These are phyloP conservation scores for Scenedesmus sp. DNA, from an alignment of 163 green algal species.

Conservation along the genomic window DNA sequence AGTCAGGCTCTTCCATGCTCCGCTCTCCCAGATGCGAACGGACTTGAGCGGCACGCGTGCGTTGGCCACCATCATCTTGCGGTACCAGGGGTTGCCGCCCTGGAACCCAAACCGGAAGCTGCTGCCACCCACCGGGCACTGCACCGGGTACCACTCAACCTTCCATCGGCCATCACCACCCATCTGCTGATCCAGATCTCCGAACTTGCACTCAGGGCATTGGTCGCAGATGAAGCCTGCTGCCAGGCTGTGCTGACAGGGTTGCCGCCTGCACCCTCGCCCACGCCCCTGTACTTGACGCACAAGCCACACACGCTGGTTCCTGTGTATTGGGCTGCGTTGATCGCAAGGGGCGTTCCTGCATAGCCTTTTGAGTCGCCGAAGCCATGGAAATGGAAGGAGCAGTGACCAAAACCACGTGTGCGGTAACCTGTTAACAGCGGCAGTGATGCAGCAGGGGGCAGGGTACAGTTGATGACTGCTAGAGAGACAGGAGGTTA, in stretches of 20 bases:
- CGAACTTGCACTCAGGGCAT: slow-evolving; percentile 53
- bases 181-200: slow-evolving; percentile 53
- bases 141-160: slow-evolving; percentile 50
- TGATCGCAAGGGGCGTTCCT: slow-evolving; percentile 51
- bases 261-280: slow-evolving; percentile 33
- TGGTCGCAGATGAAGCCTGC: slow-evolving; percentile 55
- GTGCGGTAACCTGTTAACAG: slow-evolving; percentile 35
- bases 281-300: slow-evolving; percentile 43
- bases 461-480: neutral
- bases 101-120: slow-evolving; percentile 52
- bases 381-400: slow-evolving; percentile 53
- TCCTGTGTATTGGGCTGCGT: slow-evolving; percentile 48
- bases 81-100: slow-evolving; percentile 54
- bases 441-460: neutral
- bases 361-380: slow-evolving; percentile 41
- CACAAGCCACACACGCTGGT: slow-evolving; percentile 47
- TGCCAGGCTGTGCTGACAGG: slow-evolving; percentile 45
- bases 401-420: slow-evolving; percentile 54
- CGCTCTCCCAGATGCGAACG: slow-evolving; percentile 6
- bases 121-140: slow-evolving; percentile 50
- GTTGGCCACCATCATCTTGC: slow-evolving; percentile 55
- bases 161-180: slow-evolving; percentile 38
- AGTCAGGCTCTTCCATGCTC: slow-evolving; percentile 10
- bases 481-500: neutral
- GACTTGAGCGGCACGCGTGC: slow-evolving; percentile 33